phyloP scores from a whole-genome alignment of 2,329 filamentous ascomycete species.

The Pestalotiopsis sp. region DNA sequence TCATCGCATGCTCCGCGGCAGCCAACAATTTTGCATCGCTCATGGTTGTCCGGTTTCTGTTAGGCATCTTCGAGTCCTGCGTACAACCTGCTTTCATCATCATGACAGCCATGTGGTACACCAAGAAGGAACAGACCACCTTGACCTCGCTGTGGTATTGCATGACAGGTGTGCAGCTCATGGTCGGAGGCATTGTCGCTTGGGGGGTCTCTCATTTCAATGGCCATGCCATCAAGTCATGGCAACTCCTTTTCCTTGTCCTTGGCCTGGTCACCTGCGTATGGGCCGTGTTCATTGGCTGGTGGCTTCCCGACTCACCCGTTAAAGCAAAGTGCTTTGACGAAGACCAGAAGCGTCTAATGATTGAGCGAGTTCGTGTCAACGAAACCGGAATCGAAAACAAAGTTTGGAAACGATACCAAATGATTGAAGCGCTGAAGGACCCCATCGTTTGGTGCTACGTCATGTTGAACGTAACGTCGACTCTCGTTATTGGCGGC shows the following conservation, averaged over 20 bases:
- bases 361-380: slow-evolving; percentile 36
- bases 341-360: slow-evolving; percentile 37
- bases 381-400: slow-evolving; percentile 39
- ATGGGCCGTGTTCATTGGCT: slow-evolving; percentile 35
- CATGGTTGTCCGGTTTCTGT: slow-evolving; percentile 36
- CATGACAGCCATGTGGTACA: slow-evolving; percentile 41
- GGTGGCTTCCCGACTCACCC: slow-evolving; percentile 50
- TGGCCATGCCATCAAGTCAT: slow-evolving; percentile 30
- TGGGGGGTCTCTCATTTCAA: slow-evolving; percentile 35
- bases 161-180: slow-evolving; percentile 36
- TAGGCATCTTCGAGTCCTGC: slow-evolving; percentile 45
- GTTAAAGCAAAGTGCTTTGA: slow-evolving; percentile 49
- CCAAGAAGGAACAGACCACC: slow-evolving; percentile 37
- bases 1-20: slow-evolving; percentile 34
- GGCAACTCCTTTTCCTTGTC: slow-evolving; percentile 44
- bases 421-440: slow-evolving; percentile 36
- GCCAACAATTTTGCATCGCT: slow-evolving; percentile 36
- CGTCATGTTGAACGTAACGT: slow-evolving; percentile 23
- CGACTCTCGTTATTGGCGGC: slow-evolving; percentile 31
- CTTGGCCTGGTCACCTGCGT: slow-evolving; percentile 36
- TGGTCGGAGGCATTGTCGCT: slow-evolving; percentile 39
- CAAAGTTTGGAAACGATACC: slow-evolving; percentile 33
- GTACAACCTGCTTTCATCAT: slow-evolving; percentile 46
- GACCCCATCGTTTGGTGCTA: slow-evolving; percentile 34
- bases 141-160: slow-evolving; percentile 28